A percentile compares a stretch with the other conserved stretches of the same genome.
phyloP scores from a whole-genome alignment of 2,329 filamentous ascomycete genomes.

The Aspergillus floridensis region DNA sequence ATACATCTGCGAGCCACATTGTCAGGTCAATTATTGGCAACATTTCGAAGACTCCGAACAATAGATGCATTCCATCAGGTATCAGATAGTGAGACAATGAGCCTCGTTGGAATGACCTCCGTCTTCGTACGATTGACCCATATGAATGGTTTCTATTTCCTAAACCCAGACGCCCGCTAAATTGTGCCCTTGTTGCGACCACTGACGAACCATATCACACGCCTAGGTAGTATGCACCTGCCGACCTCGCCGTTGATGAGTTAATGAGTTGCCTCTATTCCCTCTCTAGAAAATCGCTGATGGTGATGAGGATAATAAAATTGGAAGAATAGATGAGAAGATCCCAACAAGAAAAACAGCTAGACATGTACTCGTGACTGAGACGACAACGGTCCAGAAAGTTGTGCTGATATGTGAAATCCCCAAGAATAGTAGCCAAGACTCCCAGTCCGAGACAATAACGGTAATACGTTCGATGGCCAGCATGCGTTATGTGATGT shows the following conservation, averaged over 20 bases:
- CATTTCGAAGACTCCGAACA: too few relatives aligned
- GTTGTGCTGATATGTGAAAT: background rate
- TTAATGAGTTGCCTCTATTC: background rate
- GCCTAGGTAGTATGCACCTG: background rate
- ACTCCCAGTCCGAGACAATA: constrained; percentile 1
- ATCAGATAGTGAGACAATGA: too few relatives aligned
- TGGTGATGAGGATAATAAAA: background rate
- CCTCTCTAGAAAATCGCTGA: background rate
- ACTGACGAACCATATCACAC: too few relatives aligned
- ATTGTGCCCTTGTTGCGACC: too few relatives aligned
- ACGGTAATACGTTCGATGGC: constrained; percentile 8
- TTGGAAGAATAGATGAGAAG: background rate
- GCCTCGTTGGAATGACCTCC: too few relatives aligned
- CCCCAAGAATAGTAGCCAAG: background rate
- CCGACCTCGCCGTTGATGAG: background rate
- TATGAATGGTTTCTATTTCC: too few relatives aligned
- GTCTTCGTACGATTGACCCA: too few relatives aligned
- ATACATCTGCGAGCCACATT: too few relatives aligned
- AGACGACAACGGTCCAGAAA: background rate
- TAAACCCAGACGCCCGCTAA: too few relatives aligned
- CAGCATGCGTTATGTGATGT: constrained; percentile 14
- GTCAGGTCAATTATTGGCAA: too few relatives aligned
- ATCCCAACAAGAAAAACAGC: background rate
- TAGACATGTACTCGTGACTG: background rate
- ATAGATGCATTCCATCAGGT: too few relatives aligned